Evolutionary conservation across 2,329 filamentous ascomycete species (phyloP).

Genomic region (Neurospora sp.): DNA sequence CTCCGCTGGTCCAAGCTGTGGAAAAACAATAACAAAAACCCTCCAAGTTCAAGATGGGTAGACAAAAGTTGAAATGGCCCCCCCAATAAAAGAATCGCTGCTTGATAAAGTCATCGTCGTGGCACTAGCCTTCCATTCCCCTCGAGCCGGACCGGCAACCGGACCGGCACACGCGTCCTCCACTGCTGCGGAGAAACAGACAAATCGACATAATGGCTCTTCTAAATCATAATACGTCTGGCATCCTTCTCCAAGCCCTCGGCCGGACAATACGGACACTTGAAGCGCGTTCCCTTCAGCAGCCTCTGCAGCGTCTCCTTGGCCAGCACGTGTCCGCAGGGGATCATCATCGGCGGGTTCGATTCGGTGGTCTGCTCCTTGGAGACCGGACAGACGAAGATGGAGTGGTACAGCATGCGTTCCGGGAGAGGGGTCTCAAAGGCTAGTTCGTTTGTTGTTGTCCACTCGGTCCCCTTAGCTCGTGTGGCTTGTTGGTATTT

Average conservation of each 20-base stretch:
- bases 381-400: constrained; percentile 94
- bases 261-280: constrained; percentile 90
- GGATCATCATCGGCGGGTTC: constrained; percentile 95
- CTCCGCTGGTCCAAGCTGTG: background rate
- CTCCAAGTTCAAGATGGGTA: no score
- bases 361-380: constrained; percentile 91
- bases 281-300: constrained; percentile 72
- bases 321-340: constrained; percentile 89
- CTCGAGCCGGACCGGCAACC: background rate
- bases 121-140: background rate
- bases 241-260: constrained; percentile 75
- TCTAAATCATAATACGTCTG: constrained; percentile 57
- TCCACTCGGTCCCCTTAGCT: constrained; percentile 90
- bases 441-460: constrained; percentile 78
- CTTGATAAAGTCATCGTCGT: background rate
- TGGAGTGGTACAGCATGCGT: constrained; percentile 74
- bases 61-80: background rate
- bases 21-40: no score
- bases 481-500: constrained; percentile 85
- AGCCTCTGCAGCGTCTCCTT: constrained; percentile 72
- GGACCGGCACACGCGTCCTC: no score
- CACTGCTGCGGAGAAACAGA: background rate
- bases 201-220: background rate
- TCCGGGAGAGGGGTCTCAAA: constrained; percentile 57
- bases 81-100: background rate